A percentile compares a stretch with the other conserved stretches of the same genome.
These are phyloP conservation scores for Saccharomycopsis fodiens DNA, from an alignment of 805 yeast genomes.

Conservation along the genomic window DNA sequence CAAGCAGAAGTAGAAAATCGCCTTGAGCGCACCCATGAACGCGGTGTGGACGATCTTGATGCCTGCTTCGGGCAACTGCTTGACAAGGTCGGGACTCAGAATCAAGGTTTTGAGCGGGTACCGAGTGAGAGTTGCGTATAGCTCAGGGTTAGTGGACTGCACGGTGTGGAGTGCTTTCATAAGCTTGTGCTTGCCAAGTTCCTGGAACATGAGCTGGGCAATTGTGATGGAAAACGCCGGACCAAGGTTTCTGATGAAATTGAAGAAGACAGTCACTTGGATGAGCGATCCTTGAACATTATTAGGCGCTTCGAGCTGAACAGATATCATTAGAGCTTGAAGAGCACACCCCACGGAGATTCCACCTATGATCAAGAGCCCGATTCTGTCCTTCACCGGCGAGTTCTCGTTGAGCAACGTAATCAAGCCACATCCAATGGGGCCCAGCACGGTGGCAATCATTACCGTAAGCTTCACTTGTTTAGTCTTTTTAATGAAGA, in stretches of 20 bases:
- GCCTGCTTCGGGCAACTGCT: not conserved
- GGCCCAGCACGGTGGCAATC: not conserved
- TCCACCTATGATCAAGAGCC: constrained; percentile 41
- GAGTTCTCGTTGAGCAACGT: not conserved
- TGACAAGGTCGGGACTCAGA: not conserved
- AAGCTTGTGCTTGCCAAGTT: not conserved
- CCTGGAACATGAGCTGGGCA: not conserved
- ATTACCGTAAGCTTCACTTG: constrained; percentile 33
- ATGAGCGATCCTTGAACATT: constrained; percentile 39
- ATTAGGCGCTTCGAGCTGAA: constrained; percentile 46
- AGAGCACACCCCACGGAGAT: constrained; percentile 36
- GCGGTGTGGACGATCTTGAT: not conserved
- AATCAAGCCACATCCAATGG: not conserved
- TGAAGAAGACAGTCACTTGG: constrained; percentile 38
- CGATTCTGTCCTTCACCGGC: constrained; percentile 30
- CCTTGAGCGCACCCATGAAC: not conserved
- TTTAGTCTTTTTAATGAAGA: constrained; percentile 30
- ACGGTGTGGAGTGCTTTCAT: not conserved
- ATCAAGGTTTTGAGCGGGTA: not conserved
- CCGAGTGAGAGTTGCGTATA: not conserved
- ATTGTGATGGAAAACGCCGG: not conserved
- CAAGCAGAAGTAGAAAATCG: not conserved
- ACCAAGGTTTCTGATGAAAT: constrained; percentile 38
- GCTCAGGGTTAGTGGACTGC: not conserved
- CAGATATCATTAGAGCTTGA: constrained; percentile 34